A percentile compares a stretch with the other conserved stretches of the same genome.
Evolutionary conservation across 106 monocot species (phyloP).

Genomic region (Triglochin maritima): DNA sequence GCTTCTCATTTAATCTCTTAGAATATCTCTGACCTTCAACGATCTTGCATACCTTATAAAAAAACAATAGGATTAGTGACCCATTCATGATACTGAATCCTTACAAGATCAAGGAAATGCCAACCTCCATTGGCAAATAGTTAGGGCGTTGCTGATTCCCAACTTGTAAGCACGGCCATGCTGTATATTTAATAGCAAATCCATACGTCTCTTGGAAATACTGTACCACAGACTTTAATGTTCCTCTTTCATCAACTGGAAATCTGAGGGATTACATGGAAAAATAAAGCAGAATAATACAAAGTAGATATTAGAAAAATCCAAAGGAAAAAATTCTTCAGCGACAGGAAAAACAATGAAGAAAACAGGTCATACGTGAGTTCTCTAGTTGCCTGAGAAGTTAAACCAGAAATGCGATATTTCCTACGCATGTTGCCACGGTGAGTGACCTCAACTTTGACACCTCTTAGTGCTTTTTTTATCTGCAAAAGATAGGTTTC

Average conservation of each 20-base stretch:
- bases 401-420: constrained; percentile 62
- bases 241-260: constrained; percentile 46
- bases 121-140: constrained; percentile 90
- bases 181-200: constrained; percentile 47
- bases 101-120: too few relatives aligned
- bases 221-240: constrained; percentile 61
- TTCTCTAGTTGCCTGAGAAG: constrained; percentile 57
- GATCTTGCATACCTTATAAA: constrained; percentile 65
- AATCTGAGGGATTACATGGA: constrained; percentile 13
- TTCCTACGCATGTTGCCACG: constrained; percentile 59
- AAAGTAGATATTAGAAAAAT: background rate
- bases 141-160: constrained; percentile 75
- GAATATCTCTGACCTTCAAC: constrained; percentile 85
- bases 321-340: too few relatives aligned
- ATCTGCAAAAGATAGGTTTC: constrained; percentile 19
- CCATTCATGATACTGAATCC: too few relatives aligned
- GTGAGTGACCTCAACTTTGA: constrained; percentile 50
- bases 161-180: constrained; percentile 63
- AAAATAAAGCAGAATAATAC: background rate
- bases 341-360: background rate
- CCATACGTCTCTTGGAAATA: constrained; percentile 65
- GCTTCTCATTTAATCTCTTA: constrained; percentile 80
- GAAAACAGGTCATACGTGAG: constrained; percentile 26
- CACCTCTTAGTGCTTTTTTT: constrained; percentile 25
- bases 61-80: constrained; percentile 9